Percentiles rank a stretch among this genome's conserved stretches.
Evolutionary conservation across 2,329 filamentous ascomycete species (phyloP).

Genomic region (Onygenales sp.): DNA sequence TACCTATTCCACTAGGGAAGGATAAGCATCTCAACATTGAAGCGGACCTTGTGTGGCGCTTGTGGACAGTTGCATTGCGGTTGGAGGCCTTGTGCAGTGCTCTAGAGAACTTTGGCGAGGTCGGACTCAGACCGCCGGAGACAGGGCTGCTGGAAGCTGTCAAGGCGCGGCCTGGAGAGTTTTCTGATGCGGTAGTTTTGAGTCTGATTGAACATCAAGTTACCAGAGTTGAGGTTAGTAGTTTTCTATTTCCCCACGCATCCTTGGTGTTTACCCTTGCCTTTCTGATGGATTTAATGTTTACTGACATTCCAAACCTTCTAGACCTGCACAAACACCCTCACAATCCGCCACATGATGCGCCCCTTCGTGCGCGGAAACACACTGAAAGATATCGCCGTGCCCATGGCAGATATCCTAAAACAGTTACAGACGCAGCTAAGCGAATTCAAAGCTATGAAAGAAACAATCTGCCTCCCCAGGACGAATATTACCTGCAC

Average conservation of each 20-base stretch:
- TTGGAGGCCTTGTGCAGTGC: conserved; percentile 89
- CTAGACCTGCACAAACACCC: conserved; percentile 71
- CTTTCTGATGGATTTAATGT: conserved; percentile 7
- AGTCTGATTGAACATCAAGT: conserved; percentile 94
- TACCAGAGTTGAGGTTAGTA: conserved; percentile 81
- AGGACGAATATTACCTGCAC: background rate
- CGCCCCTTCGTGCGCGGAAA: conserved; percentile 55
- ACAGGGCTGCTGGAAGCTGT: conserved; percentile 70
- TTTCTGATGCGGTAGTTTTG: conserved; percentile 78
- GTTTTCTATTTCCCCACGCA: conserved; percentile 21
- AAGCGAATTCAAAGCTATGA: conserved; percentile 31
- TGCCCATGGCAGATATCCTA: conserved; percentile 62
- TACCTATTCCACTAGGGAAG: conserved; percentile 53
- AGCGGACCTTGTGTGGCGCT: conserved; percentile 73
- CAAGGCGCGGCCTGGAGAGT: conserved; percentile 65
- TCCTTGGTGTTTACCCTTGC: background rate
- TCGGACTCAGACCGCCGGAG: conserved; percentile 66
- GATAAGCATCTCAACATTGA: conserved; percentile 66
- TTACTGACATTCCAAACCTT: conserved; percentile 2
- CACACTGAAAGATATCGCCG: conserved; percentile 62
- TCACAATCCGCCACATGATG: conserved; percentile 70
- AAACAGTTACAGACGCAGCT: conserved; percentile 31
- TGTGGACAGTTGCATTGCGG: conserved; percentile 82
- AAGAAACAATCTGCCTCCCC: conserved; percentile 19
- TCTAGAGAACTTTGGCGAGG: conserved; percentile 60